These are phyloP conservation scores for Leersia perrieri DNA, from an alignment of 176 grass and related monocot genomes.

Conservation along the genomic window DNA sequence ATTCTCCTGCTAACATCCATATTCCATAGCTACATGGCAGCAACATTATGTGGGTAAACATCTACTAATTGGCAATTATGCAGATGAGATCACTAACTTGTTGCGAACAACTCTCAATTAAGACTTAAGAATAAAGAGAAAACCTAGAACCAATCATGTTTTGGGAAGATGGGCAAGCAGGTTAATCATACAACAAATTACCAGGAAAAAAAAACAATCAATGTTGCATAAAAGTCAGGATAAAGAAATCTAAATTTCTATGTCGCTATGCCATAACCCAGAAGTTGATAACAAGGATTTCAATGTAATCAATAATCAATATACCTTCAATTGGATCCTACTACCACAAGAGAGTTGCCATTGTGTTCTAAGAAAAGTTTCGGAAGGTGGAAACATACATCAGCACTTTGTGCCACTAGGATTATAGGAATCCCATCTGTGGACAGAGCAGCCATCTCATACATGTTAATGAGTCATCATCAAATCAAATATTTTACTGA, in stretches of 20 bases:
- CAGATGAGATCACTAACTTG: no score
- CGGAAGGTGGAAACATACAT: not conserved
- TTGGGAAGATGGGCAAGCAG: slow-evolving; percentile 2
- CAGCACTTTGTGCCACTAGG: not conserved
- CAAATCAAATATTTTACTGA: not conserved
- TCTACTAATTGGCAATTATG: not conserved
- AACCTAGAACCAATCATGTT: no score
- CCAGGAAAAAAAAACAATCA: not conserved
- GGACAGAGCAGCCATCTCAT: not conserved
- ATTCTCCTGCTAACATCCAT: not conserved
- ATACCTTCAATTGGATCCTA: slow-evolving; percentile 21
- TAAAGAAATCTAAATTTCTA: not conserved
- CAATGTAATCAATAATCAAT: slow-evolving; percentile 8
- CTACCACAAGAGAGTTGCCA: not conserved
- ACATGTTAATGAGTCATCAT: not conserved
- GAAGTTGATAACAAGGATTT: not conserved
- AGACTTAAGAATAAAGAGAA: no score
- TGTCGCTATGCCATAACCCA: not conserved
- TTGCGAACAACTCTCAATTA: no score
- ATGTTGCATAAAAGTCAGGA: not conserved
- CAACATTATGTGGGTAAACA: not conserved
- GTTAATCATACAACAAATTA: not conserved
- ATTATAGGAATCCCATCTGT: not conserved
- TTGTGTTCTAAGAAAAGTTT: not conserved
- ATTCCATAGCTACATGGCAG: not conserved